These are phyloP conservation scores for Pseudozyma pruni DNA, from an alignment of 1,284 basidiomycete species.

Conservation along the genomic window DNA sequence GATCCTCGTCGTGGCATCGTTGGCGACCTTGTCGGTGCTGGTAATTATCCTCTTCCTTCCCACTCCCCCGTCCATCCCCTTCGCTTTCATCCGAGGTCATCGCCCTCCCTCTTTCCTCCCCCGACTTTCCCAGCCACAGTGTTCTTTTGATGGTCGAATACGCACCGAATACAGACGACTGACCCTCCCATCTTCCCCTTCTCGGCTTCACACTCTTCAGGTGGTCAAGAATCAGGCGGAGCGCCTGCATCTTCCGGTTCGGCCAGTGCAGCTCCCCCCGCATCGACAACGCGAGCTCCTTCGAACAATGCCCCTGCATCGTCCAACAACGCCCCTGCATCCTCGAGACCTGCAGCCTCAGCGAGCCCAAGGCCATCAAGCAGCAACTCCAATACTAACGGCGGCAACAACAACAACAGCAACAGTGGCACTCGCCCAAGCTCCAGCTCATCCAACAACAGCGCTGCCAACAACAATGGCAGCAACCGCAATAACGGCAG, in stretches of 20 bases:
- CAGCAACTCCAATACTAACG: conserved; percentile 10
- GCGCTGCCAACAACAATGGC: conserved; percentile 9
- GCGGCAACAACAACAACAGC: conserved; percentile 12
- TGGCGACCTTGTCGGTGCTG: conserved; percentile 45
- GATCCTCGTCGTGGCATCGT: conserved; percentile 35
- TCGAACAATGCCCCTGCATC: conserved; percentile 10
- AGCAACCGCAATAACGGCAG: conserved; percentile 8
- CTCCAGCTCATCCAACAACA: conserved; percentile 7
- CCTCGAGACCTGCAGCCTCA: conserved; percentile 18
- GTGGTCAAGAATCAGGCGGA: conserved; percentile 13
- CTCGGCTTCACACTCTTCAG: background rate
- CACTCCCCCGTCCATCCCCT: background rate
- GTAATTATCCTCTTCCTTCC: conserved; percentile 36
- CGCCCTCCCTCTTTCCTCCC: no score
- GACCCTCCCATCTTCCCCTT: background rate
- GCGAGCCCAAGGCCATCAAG: conserved; percentile 14
- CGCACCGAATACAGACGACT: conserved; percentile 4
- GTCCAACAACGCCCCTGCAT: conserved; percentile 15
- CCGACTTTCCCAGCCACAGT: no score
- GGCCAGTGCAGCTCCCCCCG: conserved; percentile 12
- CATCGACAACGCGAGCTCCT: conserved; percentile 7
- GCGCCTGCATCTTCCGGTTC: conserved; percentile 18
- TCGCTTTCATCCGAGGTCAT: no score
- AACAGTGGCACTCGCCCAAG: conserved; percentile 17
- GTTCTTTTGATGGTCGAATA: no score